Conservation (phyloP, 2,329 filamentous ascomycete species). For the Trichoderma aggressivum region DNA sequence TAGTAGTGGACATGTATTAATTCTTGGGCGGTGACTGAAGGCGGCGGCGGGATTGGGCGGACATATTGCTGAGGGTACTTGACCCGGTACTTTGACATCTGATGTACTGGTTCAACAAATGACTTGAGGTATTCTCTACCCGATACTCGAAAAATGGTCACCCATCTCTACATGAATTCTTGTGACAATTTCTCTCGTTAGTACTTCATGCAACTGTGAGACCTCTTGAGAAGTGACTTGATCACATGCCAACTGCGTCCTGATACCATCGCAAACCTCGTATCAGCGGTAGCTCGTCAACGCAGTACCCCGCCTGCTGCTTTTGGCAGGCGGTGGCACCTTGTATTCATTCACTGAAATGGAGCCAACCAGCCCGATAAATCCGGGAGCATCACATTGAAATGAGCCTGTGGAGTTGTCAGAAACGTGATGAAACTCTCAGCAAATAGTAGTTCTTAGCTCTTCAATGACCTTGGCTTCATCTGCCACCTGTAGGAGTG, state of each 20-base stretch:
- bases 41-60: neutral
- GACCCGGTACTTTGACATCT: neutral
- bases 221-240: neutral
- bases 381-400: neutral
- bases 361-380: neutral
- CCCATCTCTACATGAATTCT: neutral
- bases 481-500: neutral
- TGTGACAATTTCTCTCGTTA: neutral
- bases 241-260: neutral
- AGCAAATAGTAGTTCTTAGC: rapidly evolving
- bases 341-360: neutral
- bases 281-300: neutral
- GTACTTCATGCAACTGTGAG: neutral
- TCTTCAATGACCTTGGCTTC: neutral
- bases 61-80: neutral
- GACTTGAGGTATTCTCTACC: neutral
- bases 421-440: neutral
- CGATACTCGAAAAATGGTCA: neutral
- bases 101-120: neutral
- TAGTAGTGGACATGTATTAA: neutral
- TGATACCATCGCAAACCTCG: neutral
- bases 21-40: neutral
- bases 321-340: neutral
- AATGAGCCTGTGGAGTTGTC: neutral
- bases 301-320: constrained; percentile 12